Conservation (phyloP, 2,329 filamentous ascomycete species). For the Diaporthe caulivora region DNA sequence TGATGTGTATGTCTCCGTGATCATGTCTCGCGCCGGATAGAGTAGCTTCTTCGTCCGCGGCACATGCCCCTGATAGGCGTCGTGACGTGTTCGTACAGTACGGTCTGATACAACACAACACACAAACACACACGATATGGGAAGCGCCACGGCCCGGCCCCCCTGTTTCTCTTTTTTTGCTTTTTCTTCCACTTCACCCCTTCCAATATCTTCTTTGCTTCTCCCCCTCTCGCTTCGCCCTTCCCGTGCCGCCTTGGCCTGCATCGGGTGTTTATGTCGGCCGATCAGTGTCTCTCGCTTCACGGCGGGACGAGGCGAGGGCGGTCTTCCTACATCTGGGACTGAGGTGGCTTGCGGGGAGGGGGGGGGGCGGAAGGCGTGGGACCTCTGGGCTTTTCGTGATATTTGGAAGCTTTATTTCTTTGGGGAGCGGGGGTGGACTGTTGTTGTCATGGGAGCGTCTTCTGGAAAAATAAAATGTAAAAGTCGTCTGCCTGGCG, state of each 20-base stretch:
- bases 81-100: conserved; percentile 3
- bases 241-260: neutral
- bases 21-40: neutral
- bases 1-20: neutral
- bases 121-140: neutral
- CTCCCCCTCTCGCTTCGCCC: neutral
- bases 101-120: too few relatives aligned
- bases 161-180: neutral
- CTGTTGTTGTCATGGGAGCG: neutral
- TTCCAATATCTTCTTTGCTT: neutral
- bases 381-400: neutral
- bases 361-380: too few relatives aligned
- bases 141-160: neutral
- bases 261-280: conserved; percentile 21
- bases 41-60: neutral
- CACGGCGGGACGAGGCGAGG: conserved; percentile 2
- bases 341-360: neutral
- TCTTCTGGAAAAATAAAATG: neutral
- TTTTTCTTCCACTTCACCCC: neutral
- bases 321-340: neutral
- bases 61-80: neutral
- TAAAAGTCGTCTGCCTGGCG: neutral
- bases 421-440: too few relatives aligned
- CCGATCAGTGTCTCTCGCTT: conserved; percentile 20
- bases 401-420: neutral